phyloP scores from a whole-genome alignment of 108 stramenopile species.

The Nitzschia sp. region DNA sequence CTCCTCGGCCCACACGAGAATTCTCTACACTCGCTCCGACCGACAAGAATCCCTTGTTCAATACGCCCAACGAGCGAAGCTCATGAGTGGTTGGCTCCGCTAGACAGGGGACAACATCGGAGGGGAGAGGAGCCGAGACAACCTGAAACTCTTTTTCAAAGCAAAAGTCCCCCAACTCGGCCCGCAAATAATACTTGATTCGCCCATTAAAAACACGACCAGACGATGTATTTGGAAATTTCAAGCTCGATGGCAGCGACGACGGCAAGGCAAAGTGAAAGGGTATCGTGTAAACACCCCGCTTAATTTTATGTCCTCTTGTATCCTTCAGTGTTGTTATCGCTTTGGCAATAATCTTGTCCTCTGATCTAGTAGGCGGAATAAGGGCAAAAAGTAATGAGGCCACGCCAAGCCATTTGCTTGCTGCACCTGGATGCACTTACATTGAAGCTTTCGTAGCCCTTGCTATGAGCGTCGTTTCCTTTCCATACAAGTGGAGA shows the following conservation, averaged over 20 bases:
- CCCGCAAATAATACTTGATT: constrained; percentile 15
- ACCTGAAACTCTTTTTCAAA: constrained; percentile 17
- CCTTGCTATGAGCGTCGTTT: constrained; percentile 7
- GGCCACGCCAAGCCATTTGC: no score
- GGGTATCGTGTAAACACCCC: constrained; percentile 11
- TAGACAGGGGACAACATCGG: constrained; percentile 28
- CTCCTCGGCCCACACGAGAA: constrained; percentile 22
- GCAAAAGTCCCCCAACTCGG: constrained; percentile 5
- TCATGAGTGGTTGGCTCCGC: constrained; percentile 26
- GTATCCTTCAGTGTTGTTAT: constrained; percentile 10
- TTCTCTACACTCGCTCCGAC: constrained; percentile 29
- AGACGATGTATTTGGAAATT: constrained; percentile 14
- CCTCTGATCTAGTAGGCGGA: neutral
- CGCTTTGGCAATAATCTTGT: constrained; percentile 16
- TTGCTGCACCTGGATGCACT: neutral
- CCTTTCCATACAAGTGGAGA: constrained; percentile 15
- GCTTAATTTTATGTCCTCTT: neutral
- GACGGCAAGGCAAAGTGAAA: constrained; percentile 21
- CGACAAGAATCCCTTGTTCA: constrained; percentile 20
- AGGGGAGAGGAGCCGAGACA: constrained; percentile 21
- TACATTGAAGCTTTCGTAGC: neutral
- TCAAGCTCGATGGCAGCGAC: constrained; percentile 22
- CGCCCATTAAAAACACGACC: constrained; percentile 1
- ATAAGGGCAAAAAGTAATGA: neutral
- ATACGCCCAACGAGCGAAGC: constrained; percentile 7